Percentiles rank a stretch among this genome's conserved stretches.
phyloP scores from a whole-genome alignment of 202 grass and related monocot species.

The Bolboschoenoplectus hybrid region DNA sequence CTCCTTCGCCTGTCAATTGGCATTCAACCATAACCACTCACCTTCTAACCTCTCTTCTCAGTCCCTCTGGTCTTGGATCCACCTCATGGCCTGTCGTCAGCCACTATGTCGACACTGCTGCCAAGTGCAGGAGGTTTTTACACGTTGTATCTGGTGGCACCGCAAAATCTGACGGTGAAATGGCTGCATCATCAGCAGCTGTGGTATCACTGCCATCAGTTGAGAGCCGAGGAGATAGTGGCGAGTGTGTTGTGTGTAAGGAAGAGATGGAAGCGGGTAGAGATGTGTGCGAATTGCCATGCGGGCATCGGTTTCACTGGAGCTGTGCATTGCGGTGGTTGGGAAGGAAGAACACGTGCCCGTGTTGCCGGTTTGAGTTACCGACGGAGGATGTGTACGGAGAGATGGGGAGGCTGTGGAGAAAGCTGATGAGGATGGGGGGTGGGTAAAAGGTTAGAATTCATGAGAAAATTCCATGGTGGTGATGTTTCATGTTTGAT shows the following conservation, averaged over 20 bases:
- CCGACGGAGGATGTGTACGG: constrained; percentile 58
- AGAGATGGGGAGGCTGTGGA: constrained; percentile 83
- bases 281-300: constrained; percentile 71
- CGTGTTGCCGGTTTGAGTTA: constrained; percentile 87
- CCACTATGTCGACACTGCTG: constrained; percentile 68
- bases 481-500: constrained; percentile 17
- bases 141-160: constrained; percentile 50
- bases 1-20: constrained; percentile 57
- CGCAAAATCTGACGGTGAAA: constrained; percentile 13
- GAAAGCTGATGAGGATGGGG: constrained; percentile 54
- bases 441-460: constrained; percentile 35
- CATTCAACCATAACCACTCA: constrained; percentile 56
- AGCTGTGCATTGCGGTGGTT: constrained; percentile 76
- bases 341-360: constrained; percentile 79
- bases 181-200: constrained; percentile 45
- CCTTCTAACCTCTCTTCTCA: constrained; percentile 49
- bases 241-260: constrained; percentile 79
- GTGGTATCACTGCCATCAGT: constrained; percentile 50
- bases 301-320: constrained; percentile 85
- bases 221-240: constrained; percentile 35
- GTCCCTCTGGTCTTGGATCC: constrained; percentile 64
- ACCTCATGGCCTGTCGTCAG: constrained; percentile 60
- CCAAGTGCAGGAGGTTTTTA: constrained; percentile 75
- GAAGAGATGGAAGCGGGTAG: constrained; percentile 63
- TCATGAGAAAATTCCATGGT: constrained; percentile 35